Evolutionary conservation across 1,284 basidiomycete genomes (phyloP).

Genomic region (Malassezia slooffiae): DNA sequence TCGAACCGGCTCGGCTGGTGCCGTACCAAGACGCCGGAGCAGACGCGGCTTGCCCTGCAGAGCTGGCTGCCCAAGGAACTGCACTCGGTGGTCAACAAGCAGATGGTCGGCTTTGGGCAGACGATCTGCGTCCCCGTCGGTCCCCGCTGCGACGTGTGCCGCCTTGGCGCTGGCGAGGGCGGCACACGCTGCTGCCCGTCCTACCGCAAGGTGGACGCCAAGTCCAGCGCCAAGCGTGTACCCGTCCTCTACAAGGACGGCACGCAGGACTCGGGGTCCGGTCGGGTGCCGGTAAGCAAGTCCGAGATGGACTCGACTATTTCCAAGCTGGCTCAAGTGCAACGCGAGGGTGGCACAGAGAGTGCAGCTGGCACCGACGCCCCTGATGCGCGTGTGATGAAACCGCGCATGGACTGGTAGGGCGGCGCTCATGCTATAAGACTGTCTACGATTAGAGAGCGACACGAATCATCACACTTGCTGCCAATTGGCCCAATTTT

Average conservation of each 20-base stretch:
- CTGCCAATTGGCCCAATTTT: too few relatives aligned
- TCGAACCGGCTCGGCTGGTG: slow-evolving; percentile 89
- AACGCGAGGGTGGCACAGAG: too few relatives aligned
- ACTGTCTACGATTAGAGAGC: too few relatives aligned
- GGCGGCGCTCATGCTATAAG: too few relatives aligned
- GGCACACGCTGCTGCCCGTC: slow-evolving; percentile 26
- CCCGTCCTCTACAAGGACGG: slow-evolving; percentile 13
- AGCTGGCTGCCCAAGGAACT: slow-evolving; percentile 34
- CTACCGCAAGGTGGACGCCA: slow-evolving; percentile 20
- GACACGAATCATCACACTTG: too few relatives aligned
- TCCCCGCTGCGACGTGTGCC: slow-evolving; percentile 68
- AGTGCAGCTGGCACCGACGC: too few relatives aligned
- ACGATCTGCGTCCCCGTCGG: slow-evolving; percentile 71
- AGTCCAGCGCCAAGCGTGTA: slow-evolving; percentile 20
- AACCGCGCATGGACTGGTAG: too few relatives aligned
- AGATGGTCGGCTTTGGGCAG: slow-evolving; percentile 52
- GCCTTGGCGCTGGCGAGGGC: not conserved
- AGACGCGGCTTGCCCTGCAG: slow-evolving; percentile 53
- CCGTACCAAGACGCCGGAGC: slow-evolving; percentile 73
- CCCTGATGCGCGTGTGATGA: too few relatives aligned
- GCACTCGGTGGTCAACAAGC: slow-evolving; percentile 33
- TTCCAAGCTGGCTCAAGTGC: too few relatives aligned
- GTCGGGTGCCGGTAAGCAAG: slow-evolving; percentile 8
- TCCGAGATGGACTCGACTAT: too few relatives aligned
- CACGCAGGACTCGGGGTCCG: slow-evolving; percentile 6